Evolutionary conservation across 2,329 filamentous ascomycete genomes (phyloP).

Genomic region (Periconia macrospinosa): DNA sequence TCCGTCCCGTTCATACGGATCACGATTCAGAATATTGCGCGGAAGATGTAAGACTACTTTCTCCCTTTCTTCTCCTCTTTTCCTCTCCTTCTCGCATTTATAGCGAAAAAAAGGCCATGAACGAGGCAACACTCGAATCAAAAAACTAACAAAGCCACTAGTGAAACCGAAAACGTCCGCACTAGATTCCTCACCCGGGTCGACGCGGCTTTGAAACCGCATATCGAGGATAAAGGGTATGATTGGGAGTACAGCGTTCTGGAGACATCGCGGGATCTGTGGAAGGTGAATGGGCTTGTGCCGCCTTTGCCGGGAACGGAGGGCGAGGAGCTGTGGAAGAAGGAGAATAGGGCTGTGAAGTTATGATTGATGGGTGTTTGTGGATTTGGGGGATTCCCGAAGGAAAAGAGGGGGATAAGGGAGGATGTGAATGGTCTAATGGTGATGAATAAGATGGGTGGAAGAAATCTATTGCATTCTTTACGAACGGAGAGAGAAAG

Average conservation of each 20-base stretch:
- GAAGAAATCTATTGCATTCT: too few species aligned
- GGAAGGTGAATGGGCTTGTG: conserved; percentile 48
- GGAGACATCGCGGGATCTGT: conserved; percentile 48
- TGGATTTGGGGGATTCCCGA: not conserved
- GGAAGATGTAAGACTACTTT: conserved; percentile 13
- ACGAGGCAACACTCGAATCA: too few species aligned
- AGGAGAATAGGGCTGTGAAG: conserved; percentile 19
- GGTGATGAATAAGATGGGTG: too few species aligned
- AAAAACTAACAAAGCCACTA: not conserved
- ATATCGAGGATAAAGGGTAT: conserved; percentile 43
- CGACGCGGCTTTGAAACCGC: conserved; percentile 42
- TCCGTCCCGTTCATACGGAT: conserved; percentile 42
- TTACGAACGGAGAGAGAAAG: too few species aligned
- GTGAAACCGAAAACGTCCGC: conserved; percentile 5
- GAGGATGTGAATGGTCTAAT: not conserved
- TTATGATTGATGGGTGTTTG: conserved; percentile 14
- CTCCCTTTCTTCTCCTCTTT: not conserved
- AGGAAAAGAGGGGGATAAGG: not conserved
- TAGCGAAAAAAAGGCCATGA: too few species aligned
- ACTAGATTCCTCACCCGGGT: conserved; percentile 23
- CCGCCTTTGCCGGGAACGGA: conserved; percentile 42
- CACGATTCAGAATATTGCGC: conserved; percentile 37
- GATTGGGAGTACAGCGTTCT: conserved; percentile 50
- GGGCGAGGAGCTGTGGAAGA: conserved; percentile 40
- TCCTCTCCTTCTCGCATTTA: not conserved